Percentiles rank a stretch among this genome's conserved stretches.
phyloP scores from a whole-genome alignment of 768 basidiomycete species.

The Lactarius sp. region DNA sequence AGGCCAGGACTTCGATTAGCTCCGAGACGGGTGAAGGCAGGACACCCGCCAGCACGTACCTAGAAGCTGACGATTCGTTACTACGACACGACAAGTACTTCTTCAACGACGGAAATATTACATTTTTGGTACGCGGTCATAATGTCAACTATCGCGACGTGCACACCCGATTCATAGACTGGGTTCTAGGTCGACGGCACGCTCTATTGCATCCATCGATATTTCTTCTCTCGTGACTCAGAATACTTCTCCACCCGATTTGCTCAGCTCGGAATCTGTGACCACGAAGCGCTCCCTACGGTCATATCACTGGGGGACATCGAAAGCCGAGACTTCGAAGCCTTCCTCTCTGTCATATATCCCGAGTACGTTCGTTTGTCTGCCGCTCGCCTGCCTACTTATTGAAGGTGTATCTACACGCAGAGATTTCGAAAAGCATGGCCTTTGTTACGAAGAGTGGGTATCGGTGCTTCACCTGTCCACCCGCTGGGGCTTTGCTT shows the following conservation, averaged over 20 bases:
- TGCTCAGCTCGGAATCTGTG: not conserved
- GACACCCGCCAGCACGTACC: not conserved
- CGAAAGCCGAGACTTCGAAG: slow-evolving; percentile 11
- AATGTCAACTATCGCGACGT: not conserved
- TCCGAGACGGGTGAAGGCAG: not conserved
- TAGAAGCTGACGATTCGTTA: not conserved
- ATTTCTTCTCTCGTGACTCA: slow-evolving; percentile 20
- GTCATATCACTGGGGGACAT: slow-evolving; percentile 6
- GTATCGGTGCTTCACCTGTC: too few relatives aligned
- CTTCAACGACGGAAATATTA: slow-evolving; percentile 19
- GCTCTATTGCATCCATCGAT: slow-evolving; percentile 14
- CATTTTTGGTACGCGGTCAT: slow-evolving; percentile 11
- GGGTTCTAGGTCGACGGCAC: slow-evolving; percentile 7
- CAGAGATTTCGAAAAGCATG: too few relatives aligned
- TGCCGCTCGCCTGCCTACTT: not conserved
- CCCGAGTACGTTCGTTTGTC: not conserved
- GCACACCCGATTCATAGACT: not conserved
- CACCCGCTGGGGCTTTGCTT: too few relatives aligned
- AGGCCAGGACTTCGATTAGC: not conserved
- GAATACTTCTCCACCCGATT: slow-evolving; percentile 10
- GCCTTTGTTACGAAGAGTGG: too few relatives aligned
- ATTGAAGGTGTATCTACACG: too few relatives aligned
- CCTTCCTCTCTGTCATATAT: too few relatives aligned
- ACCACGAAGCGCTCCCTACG: slow-evolving; percentile 7
- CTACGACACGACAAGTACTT: slow-evolving; percentile 13